Evolutionary conservation across 495 filamentous ascomycete genomes (phyloP).

Genomic region (Aspergillus bertholletiae): DNA sequence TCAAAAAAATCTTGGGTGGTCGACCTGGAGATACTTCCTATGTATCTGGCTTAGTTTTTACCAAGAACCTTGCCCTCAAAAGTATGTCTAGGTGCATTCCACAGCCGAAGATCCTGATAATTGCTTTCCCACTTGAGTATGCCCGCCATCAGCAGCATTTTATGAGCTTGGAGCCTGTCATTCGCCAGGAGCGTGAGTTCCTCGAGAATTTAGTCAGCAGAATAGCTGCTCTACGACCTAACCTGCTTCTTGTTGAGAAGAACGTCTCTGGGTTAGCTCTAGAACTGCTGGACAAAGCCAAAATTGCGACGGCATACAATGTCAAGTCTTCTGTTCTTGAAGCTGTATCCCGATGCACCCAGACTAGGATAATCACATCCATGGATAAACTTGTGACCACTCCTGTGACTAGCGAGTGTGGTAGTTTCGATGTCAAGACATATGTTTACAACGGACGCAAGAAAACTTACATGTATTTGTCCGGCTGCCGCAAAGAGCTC

Average conservation of each 20-base stretch:
- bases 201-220: constrained; percentile 87
- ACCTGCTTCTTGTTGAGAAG: constrained; percentile 81
- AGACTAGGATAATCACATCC: constrained; percentile 88
- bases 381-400: constrained; percentile 89
- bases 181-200: constrained; percentile 95
- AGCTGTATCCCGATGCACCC: constrained; percentile 86
- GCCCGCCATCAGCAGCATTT: constrained; percentile 92
- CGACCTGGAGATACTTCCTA: constrained; percentile 88
- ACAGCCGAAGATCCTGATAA: constrained; percentile 83
- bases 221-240: constrained; percentile 81
- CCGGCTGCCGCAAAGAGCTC: constrained; percentile 86
- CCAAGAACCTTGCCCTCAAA: constrained; percentile 93
- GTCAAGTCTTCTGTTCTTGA: constrained; percentile 95
- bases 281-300: constrained; percentile 78
- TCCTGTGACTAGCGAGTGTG: constrained; percentile 73
- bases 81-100: constrained; percentile 86
- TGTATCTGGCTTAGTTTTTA: constrained; percentile 93
- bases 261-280: constrained; percentile 89
- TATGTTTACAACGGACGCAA: constrained; percentile 78
- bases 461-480: constrained; percentile 95
- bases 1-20: constrained; percentile 93
- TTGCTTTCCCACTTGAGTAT: constrained; percentile 96
- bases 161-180: constrained; percentile 97
- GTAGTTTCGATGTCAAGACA: constrained; percentile 91
- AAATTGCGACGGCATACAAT: constrained; percentile 90